These are phyloP conservation scores for Monosporascus sp. DNA, from an alignment of 2,329 filamentous ascomycete genomes.

Conservation along the genomic window DNA sequence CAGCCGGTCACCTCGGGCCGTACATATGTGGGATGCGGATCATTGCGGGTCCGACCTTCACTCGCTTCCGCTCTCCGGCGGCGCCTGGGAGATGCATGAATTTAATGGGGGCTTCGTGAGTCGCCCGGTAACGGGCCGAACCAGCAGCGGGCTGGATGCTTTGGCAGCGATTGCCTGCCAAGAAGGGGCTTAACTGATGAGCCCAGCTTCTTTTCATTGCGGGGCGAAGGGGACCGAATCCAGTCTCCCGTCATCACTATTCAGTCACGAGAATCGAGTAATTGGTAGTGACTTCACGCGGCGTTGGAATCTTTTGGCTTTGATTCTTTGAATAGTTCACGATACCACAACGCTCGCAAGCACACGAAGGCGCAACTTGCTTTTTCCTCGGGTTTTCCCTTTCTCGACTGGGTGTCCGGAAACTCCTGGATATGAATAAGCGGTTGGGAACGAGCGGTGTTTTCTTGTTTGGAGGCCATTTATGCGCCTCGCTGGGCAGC, in stretches of 20 bases:
- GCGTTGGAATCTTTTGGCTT: conserved; percentile 1
- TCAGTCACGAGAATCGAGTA: conserved; percentile 1
- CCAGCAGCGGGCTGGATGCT: conserved; percentile 50
- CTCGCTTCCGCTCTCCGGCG: conserved; percentile 32
- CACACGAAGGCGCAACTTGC: conserved; percentile 25
- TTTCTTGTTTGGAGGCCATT: not conserved
- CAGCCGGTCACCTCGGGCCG: conserved; percentile 25
- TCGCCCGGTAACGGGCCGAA: conserved; percentile 37
- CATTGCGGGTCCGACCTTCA: conserved; percentile 29
- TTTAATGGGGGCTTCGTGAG: conserved; percentile 40
- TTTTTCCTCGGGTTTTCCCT: conserved; percentile 11
- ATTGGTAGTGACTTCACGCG: conserved; percentile 1
- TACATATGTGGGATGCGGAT: conserved; percentile 37
- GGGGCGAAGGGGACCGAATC: conserved; percentile 6
- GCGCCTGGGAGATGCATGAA: conserved; percentile 43
- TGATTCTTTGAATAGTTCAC: not conserved
- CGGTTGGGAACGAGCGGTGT: too few species aligned
- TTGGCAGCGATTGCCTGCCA: conserved; percentile 51
- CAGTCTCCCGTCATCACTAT: not conserved
- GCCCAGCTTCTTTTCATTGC: conserved; percentile 9
- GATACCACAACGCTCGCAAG: conserved; percentile 24
- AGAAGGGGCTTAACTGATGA: conserved; percentile 31
- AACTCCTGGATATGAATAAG: not conserved
- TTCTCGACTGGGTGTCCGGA: not conserved
- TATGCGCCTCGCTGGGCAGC: not conserved